A percentile compares a stretch with the other conserved stretches of the same genome.
Conservation (phyloP, 805 yeast species). For the Metschnikowia amazonensis region DNA sequence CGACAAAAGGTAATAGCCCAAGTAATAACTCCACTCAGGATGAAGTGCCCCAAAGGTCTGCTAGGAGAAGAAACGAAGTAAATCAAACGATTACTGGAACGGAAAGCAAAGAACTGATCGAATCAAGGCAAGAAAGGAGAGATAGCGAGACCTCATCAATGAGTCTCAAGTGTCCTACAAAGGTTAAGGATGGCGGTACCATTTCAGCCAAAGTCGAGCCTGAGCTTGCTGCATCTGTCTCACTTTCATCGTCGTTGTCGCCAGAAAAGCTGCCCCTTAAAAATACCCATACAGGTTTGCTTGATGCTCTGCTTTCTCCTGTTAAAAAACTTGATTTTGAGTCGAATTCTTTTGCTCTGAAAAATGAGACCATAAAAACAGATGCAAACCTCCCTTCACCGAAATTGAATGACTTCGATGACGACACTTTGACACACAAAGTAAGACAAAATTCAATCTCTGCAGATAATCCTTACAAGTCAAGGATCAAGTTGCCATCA, state of each 20-base stretch:
- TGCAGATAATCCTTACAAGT: constrained; percentile 28
- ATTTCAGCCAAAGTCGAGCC: constrained; percentile 10
- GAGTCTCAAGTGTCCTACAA: constrained; percentile 14
- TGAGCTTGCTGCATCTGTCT: constrained; percentile 10
- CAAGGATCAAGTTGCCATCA: constrained; percentile 32
- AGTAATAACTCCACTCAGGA: background rate
- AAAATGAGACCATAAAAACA: background rate
- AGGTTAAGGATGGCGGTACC: constrained; percentile 9
- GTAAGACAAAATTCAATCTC: constrained; percentile 20
- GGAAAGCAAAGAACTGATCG: background rate
- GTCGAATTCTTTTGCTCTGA: background rate
- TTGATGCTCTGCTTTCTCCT: background rate
- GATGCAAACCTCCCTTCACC: background rate
- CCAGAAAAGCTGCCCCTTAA: background rate
- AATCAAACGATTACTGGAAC: background rate
- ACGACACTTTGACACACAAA: background rate
- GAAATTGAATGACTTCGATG: background rate
- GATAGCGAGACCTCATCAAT: constrained; percentile 12
- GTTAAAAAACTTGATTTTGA: background rate
- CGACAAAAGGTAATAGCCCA: background rate
- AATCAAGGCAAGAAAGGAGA: constrained; percentile 5
- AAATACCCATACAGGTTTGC: background rate
- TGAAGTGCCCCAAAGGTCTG: constrained; percentile 27
- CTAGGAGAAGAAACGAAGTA: constrained; percentile 18
- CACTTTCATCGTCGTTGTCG: background rate